Base-by-base conservation (phyloP, 2,329 filamentous ascomycete species). In the Zasmidium angulare region DNA sequence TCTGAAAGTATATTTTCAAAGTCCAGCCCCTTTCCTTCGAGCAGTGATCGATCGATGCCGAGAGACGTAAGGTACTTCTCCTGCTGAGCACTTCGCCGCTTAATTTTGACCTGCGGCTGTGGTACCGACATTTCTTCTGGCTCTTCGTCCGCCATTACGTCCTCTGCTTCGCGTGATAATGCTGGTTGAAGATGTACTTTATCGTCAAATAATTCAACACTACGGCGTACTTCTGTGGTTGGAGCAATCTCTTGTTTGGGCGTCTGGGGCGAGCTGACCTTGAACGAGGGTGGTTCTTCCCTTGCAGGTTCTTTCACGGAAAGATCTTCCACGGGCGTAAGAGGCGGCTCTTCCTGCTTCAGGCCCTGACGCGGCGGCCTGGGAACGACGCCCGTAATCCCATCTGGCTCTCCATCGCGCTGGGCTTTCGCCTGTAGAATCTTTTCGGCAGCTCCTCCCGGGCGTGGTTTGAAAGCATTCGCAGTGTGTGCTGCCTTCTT, bases 321-420 rank as follows among this genome's bases (percentile, higher is more conserved):
- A 22, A 52, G 46, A 22, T 59, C 57, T 4, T 59, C 29, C 10
- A 51, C 51, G n/a, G 55, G 55, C 10, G 51, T 61, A 4, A 46
- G 54, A 23, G 63, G 59, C 21, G 47, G 31, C 20, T 69, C 67
- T 14, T 65, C 62, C 24, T 57, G 60, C 58, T 60, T 59, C 3
- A 47, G 56, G 14, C 46, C 54, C 19, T 61, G 53, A 14, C 61
- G 57, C 19, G 52, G 57, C 78, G 93, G 92, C 2, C 92, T 90
- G 22, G 90, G 90, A 21, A 97, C 89, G 40, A 97, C 93, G 43
- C 88, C 85, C 12, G 89, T 96, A 64, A 97, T 96, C 1, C 93
- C 93, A 77, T 97, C 93, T 6, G 91, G 89, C 3, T 89, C 91
- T 23, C 36, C 36, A n/a, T 86, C 82, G 36, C 82, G 78, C 62